Base-by-base conservation (phyloP, 2,329 filamentous ascomycete genomes). In the Pleomassaria siparia region DNA sequence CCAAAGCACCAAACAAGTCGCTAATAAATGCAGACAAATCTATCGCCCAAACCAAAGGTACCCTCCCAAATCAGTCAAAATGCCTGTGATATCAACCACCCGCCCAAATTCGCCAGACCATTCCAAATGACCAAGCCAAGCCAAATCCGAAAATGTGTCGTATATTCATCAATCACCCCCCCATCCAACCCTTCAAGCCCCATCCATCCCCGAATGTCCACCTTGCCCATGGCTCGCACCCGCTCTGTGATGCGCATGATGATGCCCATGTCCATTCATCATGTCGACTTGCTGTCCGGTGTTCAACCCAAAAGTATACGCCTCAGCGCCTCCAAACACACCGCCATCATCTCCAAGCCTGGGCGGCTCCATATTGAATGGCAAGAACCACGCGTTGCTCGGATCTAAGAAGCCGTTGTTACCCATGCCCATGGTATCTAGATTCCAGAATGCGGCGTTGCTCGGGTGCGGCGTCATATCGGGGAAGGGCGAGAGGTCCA, bases 341-440 rank as follows among this genome's bases (percentile, higher is more conserved):
- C 60, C 22, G 40, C 67, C 60, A 36, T 75, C 73, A 5, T 74
- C 71, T 2, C 66, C 72, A 16, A 67, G 44, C 8, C 56, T 56
- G 0, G 88, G 84, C 16, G 90, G 88, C 49, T 94, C 88, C 72
- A 95, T 84, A 65, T 95, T 95, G 72, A 96, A 95, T 1, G 91
- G 90, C 76, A 95, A 85, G 69, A 95, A 95, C 89, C 91, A 97
- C 4, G 88, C 89, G 43, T 85, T 86, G 37, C 71, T 73, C 1
- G 74, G 72, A 48, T 77, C 73, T 50, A 63, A 61, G 51, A 69
- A 67, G 6, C 64, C 60, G 18, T 55, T 57, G 1, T 26, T 44
- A n/a, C 52, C 54, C 43, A 65, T 54, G 24, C 59, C 62, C 50
- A 64, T 57, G n/a, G 60, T 56, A 22, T 70, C 64, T 16, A 69